These are phyloP conservation scores for Podaxis sp. DNA, from an alignment of 768 basidiomycete genomes.

Conservation along the genomic window DNA sequence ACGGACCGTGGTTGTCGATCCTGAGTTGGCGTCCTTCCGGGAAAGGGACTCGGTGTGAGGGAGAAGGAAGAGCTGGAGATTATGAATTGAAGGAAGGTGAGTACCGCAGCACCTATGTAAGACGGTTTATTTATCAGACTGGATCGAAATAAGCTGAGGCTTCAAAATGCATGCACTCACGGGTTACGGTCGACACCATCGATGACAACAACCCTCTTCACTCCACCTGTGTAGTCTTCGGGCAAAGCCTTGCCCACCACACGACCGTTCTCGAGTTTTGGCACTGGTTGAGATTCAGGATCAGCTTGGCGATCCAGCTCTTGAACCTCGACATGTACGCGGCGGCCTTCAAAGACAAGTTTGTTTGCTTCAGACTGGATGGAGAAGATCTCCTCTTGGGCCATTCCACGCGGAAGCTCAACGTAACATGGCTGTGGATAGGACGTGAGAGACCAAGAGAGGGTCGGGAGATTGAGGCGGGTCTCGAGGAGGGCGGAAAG, in stretches of 20 bases:
- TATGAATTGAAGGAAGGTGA: constrained; percentile 75
- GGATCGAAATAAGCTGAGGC: neutral
- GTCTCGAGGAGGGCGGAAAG: constrained; percentile 78
- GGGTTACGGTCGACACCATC: constrained; percentile 81
- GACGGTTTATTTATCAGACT: neutral
- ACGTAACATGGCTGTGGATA: constrained; percentile 73
- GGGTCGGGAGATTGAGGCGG: constrained; percentile 60
- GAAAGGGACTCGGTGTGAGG: constrained; percentile 68
- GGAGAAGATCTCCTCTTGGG: constrained; percentile 53
- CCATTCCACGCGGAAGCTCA: constrained; percentile 70
- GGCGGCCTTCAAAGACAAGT: constrained; percentile 67
- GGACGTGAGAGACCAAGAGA: constrained; percentile 78
- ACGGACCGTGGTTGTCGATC: constrained; percentile 61
- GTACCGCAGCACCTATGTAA: constrained; percentile 71
- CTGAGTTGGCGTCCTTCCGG: constrained; percentile 29
- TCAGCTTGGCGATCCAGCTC: constrained; percentile 44
- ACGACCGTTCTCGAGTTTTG: constrained; percentile 44
- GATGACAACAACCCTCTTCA: constrained; percentile 79
- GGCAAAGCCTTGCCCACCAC: constrained; percentile 61
- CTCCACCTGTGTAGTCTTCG: constrained; percentile 70
- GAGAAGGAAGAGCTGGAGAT: constrained; percentile 69
- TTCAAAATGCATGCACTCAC: constrained; percentile 35
- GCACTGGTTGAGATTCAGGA: constrained; percentile 25
- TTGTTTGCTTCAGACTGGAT: constrained; percentile 66
- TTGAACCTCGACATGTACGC: constrained; percentile 71